phyloP scores from a whole-genome alignment of 2,329 filamentous ascomycete genomes.

The Hirsutella minnesotensis region DNA sequence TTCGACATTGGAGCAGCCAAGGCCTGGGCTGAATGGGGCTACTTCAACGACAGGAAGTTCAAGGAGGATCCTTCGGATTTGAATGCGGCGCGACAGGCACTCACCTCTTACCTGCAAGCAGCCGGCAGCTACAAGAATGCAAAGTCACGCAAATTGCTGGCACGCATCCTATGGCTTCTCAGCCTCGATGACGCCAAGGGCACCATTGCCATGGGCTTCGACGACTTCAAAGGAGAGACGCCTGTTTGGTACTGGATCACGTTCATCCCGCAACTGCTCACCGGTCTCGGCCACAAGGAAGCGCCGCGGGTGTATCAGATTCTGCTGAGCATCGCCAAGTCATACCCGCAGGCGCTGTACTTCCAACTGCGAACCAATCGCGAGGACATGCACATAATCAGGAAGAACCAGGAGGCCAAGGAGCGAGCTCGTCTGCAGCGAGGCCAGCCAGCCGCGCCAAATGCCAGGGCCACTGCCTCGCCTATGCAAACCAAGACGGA shows the following conservation, averaged over 20 bases:
- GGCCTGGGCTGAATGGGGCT: conserved; percentile 98
- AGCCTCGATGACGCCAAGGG: conserved; percentile 86
- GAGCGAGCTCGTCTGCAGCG: conserved; percentile 46
- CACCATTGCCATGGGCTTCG: conserved; percentile 73
- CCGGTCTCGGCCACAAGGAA: conserved; percentile 83
- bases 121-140: conserved; percentile 94
- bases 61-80: conserved; percentile 79
- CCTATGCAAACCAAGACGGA: conserved; percentile 44
- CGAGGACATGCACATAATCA: conserved; percentile 87
- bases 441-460: conserved; percentile 31
- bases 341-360: conserved; percentile 90
- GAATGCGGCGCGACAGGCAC: conserved; percentile 75
- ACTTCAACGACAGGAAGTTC: conserved; percentile 94
- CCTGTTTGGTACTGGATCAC: conserved; percentile 99
- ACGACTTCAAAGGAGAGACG: conserved; percentile 94
- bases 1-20: conserved; percentile 94
- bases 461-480: conserved; percentile 31
- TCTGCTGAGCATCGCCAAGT: conserved; percentile 85
- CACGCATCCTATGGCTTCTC: conserved; percentile 87
- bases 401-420: conserved; percentile 74
- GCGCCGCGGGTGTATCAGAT: conserved; percentile 77
- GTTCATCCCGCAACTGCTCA: conserved; percentile 92
- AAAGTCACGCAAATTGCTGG: conserved; percentile 88
- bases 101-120: conserved; percentile 93
- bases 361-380: conserved; percentile 88